Conservation (phyloP, 1,284 basidiomycete species). For the Tetrapyrgos nigripes region DNA sequence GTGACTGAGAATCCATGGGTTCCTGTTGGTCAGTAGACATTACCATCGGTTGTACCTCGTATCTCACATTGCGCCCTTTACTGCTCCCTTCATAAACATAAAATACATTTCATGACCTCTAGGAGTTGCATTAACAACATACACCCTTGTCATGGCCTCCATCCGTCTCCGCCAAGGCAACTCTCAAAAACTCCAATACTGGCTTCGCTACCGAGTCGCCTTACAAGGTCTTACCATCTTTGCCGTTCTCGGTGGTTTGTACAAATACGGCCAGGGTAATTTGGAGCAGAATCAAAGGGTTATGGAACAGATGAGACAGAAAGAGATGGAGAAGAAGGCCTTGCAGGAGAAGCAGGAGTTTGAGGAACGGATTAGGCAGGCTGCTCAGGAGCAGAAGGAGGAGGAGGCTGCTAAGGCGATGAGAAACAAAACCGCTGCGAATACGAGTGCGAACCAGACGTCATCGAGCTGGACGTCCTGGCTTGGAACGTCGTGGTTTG, state of each 20-base stretch:
- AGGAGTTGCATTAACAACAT: conserved; percentile 74
- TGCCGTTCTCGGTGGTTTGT: conserved; percentile 71
- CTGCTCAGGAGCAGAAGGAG: conserved; percentile 52
- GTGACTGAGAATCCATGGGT: conserved; percentile 83
- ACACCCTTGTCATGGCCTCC: conserved; percentile 71
- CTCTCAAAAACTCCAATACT: conserved; percentile 73
- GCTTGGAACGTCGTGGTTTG: not conserved
- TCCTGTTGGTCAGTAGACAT: conserved; percentile 66
- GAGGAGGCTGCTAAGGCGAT: conserved; percentile 42
- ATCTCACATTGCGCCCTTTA: not conserved
- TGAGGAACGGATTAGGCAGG: conserved; percentile 55
- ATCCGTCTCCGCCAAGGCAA: conserved; percentile 70
- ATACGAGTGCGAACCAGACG: not conserved
- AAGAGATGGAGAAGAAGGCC: conserved; percentile 59
- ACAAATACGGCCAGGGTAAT: conserved; percentile 37
- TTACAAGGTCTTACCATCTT: conserved; percentile 80
- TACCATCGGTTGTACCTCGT: not conserved
- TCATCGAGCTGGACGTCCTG: not conserved
- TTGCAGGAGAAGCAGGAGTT: conserved; percentile 52
- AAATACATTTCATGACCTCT: conserved; percentile 9
- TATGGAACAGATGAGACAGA: conserved; percentile 45
- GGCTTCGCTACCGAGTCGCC: conserved; percentile 80
- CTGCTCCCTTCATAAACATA: not conserved
- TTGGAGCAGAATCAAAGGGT: conserved; percentile 16
- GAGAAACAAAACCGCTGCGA: not conserved